A percentile compares a stretch with the other conserved stretches of the same genome.
Conservation (phyloP, 495 filamentous ascomycete genomes). For the Platismatia glauca region DNA sequence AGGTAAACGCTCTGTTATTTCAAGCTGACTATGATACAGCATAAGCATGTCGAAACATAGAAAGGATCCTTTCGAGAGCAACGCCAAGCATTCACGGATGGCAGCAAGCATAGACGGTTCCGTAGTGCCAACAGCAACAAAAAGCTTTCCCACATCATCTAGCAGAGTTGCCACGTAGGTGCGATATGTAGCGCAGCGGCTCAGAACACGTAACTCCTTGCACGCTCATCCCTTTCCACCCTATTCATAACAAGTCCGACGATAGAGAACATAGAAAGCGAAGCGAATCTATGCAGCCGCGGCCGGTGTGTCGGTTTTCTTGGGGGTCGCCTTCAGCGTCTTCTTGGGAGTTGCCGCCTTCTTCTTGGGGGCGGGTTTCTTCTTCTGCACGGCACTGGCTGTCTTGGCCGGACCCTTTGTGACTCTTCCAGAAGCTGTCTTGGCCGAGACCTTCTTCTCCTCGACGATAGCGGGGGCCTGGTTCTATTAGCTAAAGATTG, state of each 20-base stretch:
- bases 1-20: not conserved
- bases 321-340: constrained; percentile 3
- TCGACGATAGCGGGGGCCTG: constrained; percentile 61
- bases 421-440: constrained; percentile 88
- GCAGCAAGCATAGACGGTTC: not conserved
- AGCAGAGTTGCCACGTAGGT: not conserved
- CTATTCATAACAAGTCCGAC: not conserved
- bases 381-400: constrained; percentile 50
- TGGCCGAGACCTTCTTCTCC: constrained; percentile 63
- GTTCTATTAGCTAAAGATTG: constrained; percentile 16
- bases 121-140: not conserved
- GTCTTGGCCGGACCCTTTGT: constrained; percentile 62
- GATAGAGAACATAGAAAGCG: not conserved
- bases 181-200: not conserved
- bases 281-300: not conserved
- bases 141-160: not conserved
- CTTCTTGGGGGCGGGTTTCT: constrained; percentile 36
- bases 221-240: not conserved
- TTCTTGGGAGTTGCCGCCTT: constrained; percentile 13
- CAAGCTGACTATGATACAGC: not conserved
- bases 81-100: not conserved
- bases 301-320: constrained; percentile 15
- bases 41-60: not conserved
- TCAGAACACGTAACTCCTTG: not conserved
- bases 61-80: not conserved